Base-by-base conservation (phyloP, 768 basidiomycete genomes). In the Naganishia vishniacii region DNA sequence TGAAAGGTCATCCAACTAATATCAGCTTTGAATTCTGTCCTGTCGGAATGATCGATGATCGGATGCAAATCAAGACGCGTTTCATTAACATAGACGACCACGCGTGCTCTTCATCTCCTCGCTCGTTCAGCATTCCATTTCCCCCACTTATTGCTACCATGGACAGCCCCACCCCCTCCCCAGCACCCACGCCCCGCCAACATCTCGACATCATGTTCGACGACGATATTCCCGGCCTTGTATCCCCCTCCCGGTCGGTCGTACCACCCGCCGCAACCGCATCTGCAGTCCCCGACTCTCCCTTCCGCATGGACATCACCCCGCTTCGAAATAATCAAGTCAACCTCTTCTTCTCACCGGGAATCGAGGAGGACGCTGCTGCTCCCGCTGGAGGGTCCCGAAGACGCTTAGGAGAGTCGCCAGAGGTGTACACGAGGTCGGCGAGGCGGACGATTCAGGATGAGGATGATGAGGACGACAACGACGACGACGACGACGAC, bases 261-360 rank as follows among this genome's bases (percentile, higher is more conserved):
- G 15, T 15, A 7, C 15, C 34, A 7, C 34, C 7, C 7, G 15
- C 34, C 7, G 34, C 34, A 37, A 15, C 34, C 34, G 34, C 7
- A 7, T 7, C 34, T 37, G 34, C 34, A 15, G 7, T 15, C 34
- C 53, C n/a, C 12, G 32, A 26, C 37, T 56, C 53, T 9, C 53
- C n/a, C n/a, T 56, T 41, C 25, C 53, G 20, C 4, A 51, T 51
- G 31, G 49, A 51, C 20, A 34, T 37, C 37, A 40, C 53, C 31
- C 53, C 53, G 16, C 18, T 37, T 1, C 37, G 53, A 16, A 34
- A 7, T 11, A 34, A 51, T n/a, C 53, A 56, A 23, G 16, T 56
- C 34, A 56, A 56, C 34, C 53, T 56, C 34, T 56, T 56, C 53
- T 56, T 56, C 53, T 40, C 53, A 12, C 37, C 53, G 18, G 34